Evolutionary conservation across 306 rosid species (phyloP), one percentile per base, ranked within the genome.

Genomic region (Neltuma alba): DNA sequence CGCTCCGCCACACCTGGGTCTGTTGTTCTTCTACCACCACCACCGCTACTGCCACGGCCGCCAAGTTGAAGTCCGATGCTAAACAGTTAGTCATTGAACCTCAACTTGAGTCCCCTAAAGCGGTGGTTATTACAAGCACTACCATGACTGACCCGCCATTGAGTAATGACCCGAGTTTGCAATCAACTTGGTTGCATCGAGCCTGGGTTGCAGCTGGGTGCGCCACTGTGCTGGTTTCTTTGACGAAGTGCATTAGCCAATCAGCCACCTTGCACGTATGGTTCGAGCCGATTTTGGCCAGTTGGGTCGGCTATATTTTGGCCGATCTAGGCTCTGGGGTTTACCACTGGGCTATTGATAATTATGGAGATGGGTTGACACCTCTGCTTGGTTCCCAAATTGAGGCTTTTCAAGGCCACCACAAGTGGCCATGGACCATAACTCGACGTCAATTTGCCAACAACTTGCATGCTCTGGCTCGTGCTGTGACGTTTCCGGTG

Each of bases 311-410:
- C 40, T 92, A 95, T 50, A 77, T 89, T 50, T 58, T 91, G 75
- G 95, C 99, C 1, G 99, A 95, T 41, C 93, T 95, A 21, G 97
- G 91, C 1, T 92, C 98, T 1, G 99, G 98, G 16, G 83, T 92
- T n/a, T 95, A 92, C 72, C 99, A 95, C 15, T 95, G 98, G 99
- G 91, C 86, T 15, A 92, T 95, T 34, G 98, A 92, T 63, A 95
- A 95, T 27, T 95, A 92, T 25, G 98, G 98, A 0, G 84, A 80
- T 38, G 85, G 70, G 1, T 83, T 94, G 2, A 91, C 93, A 37
- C 96, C 96, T 65, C 3, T 91, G 14, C 83, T 95, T 52, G 99
- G 99, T 12, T 12, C 86, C 15, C 99, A 95, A 60, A 95, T 92
- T 11, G 96, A 91, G 12, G 98, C 93, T 1, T 95, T 95, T 13